Evolutionary conservation across 2,329 filamentous ascomycete species (phyloP).

Genomic region (Epichloe sibirici): DNA sequence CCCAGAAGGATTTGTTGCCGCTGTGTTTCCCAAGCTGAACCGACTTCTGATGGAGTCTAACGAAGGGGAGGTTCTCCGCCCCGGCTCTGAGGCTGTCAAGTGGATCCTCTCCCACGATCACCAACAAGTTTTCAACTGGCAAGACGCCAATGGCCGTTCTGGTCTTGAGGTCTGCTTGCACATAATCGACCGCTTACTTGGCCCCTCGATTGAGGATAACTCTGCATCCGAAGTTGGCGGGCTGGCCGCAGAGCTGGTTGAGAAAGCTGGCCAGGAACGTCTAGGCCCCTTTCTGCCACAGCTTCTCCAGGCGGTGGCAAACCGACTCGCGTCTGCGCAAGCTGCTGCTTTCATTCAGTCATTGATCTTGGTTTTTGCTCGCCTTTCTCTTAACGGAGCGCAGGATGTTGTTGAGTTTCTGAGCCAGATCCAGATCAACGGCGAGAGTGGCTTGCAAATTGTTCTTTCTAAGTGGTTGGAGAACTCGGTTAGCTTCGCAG

Average conservation of each 20-base stretch:
- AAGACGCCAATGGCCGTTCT: slow-evolving; percentile 64
- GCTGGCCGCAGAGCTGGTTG: slow-evolving; percentile 85
- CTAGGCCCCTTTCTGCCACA: slow-evolving; percentile 84
- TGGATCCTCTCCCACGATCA: slow-evolving; percentile 85
- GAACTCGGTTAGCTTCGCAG: slow-evolving; percentile 94
- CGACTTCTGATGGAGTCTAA: slow-evolving; percentile 67
- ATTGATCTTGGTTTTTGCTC: slow-evolving; percentile 86
- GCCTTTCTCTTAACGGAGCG: slow-evolving; percentile 73
- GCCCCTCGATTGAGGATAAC: slow-evolving; percentile 76
- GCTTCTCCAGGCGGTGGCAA: slow-evolving; percentile 78
- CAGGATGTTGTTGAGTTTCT: slow-evolving; percentile 88
- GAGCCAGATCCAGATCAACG: slow-evolving; percentile 67
- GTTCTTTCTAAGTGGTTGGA: slow-evolving; percentile 94
- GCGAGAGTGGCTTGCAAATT: slow-evolving; percentile 72
- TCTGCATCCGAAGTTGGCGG: slow-evolving; percentile 93
- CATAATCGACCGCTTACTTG: slow-evolving; percentile 84
- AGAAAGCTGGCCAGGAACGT: slow-evolving; percentile 84
- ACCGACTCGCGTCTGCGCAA: slow-evolving; percentile 68
- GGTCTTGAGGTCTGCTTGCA: slow-evolving; percentile 81
- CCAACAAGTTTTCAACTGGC: slow-evolving; percentile 79
- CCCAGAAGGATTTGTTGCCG: slow-evolving; percentile 72
- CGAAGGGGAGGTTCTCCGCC: slow-evolving; percentile 82
- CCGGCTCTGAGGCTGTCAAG: slow-evolving; percentile 75
- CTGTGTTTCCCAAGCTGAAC: slow-evolving; percentile 77
- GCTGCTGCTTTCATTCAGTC: slow-evolving; percentile 90